These are phyloP conservation scores for Leptographium wingfieldii DNA, from an alignment of 2,329 filamentous ascomycete genomes.

Conservation along the genomic window DNA sequence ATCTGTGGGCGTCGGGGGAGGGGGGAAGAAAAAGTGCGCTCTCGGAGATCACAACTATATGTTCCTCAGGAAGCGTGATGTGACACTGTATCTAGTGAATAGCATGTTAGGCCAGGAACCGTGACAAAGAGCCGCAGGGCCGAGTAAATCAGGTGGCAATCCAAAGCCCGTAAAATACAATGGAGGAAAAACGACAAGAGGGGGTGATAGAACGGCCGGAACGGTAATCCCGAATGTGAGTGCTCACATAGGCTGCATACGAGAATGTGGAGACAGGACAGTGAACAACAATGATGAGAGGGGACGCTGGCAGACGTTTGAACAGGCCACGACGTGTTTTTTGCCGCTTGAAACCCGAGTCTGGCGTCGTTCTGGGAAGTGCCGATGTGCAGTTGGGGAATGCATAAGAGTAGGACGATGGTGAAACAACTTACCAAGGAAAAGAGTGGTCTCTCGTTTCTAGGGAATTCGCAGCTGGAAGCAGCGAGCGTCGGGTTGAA, in stretches of 20 bases:
- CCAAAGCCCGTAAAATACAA: background rate
- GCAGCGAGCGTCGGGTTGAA: slow-evolving; percentile 10
- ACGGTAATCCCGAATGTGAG: background rate
- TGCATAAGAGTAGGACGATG: background rate
- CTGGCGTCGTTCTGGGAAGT: background rate
- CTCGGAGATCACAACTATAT: background rate
- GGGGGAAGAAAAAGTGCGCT: background rate
- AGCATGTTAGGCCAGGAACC: background rate
- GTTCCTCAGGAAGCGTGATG: background rate
- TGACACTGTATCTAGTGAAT: background rate
- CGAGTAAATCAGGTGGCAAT: background rate
- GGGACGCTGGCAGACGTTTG: background rate
- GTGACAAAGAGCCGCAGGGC: background rate
- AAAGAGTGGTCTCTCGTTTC: background rate
- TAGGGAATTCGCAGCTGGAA: slow-evolving; percentile 8
- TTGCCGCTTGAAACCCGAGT: background rate
- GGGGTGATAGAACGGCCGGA: background rate
- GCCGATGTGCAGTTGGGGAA: background rate
- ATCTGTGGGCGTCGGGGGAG: slow-evolving; percentile 11
- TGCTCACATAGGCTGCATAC: background rate
- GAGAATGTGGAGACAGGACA: background rate
- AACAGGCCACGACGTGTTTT: background rate
- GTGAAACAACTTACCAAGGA: background rate
- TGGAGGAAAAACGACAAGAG: background rate
- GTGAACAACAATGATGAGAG: background rate